Base-by-base conservation (phyloP, 1,139 yeast species). In the Hyphopichia buzzinii region DNA sequence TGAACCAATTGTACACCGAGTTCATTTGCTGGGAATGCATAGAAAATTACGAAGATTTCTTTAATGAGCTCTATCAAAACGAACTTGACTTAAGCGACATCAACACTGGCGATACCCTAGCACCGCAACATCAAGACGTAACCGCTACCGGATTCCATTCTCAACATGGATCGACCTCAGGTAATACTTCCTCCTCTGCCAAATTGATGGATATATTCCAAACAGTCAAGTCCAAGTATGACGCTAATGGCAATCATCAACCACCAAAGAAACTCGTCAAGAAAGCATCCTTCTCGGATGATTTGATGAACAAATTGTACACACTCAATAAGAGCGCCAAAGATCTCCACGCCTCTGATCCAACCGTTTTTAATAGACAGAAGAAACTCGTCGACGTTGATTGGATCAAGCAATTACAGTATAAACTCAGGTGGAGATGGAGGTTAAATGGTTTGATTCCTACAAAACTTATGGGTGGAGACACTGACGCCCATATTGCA, bases 1-100 rank as follows among this genome's bases (percentile, higher is more conserved):
- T 48, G 19, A 39, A 41, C 27, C 41, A 47, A 33, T 38, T 46
- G 10, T 67, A 61, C 46, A 64, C 64, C 25, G 86, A 81, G 44
- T 76, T 82, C 44, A 81, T 82, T 1, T 83, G 90, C 50, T 74
- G 77, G 36, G 75, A 73, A 38, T 83, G 90, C 47, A 74, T 81
- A 10, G 79, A 66, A 34, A 65, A 64, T 16, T 81, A 81, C 51
- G 86, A 81, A 48, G 65, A 63, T 30, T 68, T 79, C 27, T 65
- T 74, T 25, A 66, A 65, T 37, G 73, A 65, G 39, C 46, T 57
- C 13, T 33, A 27, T 29, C 32, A 33, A 28, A 23, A 17, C 19
- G 31, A 33, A 24, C 11, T 27, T 8, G 11, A 8, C n/a, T 25
- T 25, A 11, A 10, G 23, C 8, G 38, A 30, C 14, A 29, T 28